phyloP scores from a whole-genome alignment of 208 protist species.

The Leishmania lainsoni region DNA sequence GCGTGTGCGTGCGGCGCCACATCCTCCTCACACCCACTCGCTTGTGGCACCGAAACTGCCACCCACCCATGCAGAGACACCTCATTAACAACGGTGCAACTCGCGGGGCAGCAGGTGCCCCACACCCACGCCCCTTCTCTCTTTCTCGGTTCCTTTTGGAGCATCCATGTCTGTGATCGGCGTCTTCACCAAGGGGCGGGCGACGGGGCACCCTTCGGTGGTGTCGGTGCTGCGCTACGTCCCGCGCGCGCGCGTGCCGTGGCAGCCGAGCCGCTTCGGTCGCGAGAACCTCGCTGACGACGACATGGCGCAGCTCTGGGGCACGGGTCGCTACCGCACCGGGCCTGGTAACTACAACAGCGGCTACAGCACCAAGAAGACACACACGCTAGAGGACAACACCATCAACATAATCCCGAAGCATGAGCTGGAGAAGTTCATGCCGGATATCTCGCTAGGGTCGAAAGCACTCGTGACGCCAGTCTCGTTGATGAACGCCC shows the following conservation, averaged over 20 bases:
- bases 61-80: no score
- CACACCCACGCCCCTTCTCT: neutral
- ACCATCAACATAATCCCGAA: conserved; percentile 84
- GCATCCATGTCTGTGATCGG: conserved; percentile 72
- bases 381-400: conserved; percentile 81
- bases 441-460: conserved; percentile 89
- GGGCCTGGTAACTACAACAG: conserved; percentile 89
- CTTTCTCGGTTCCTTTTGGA: neutral
- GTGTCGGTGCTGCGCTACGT: conserved; percentile 84
- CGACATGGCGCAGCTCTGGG: conserved; percentile 81
- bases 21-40: neutral
- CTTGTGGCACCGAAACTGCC: no score
- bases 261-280: conserved; percentile 87
- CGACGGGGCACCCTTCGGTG: conserved; percentile 60
- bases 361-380: conserved; percentile 88
- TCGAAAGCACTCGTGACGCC: conserved; percentile 88
- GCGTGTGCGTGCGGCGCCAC: neutral
- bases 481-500: conserved; percentile 88
- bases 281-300: conserved; percentile 77
- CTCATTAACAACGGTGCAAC: neutral
- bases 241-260: conserved; percentile 84
- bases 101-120: neutral
- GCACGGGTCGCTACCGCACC: conserved; percentile 72
- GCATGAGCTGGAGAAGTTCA: conserved; percentile 90
- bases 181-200: conserved; percentile 74